Evolutionary conservation across 2,329 filamentous ascomycete genomes (phyloP), one percentile per base, ranked within the genome.

Genomic region (Penicillium sp.): DNA sequence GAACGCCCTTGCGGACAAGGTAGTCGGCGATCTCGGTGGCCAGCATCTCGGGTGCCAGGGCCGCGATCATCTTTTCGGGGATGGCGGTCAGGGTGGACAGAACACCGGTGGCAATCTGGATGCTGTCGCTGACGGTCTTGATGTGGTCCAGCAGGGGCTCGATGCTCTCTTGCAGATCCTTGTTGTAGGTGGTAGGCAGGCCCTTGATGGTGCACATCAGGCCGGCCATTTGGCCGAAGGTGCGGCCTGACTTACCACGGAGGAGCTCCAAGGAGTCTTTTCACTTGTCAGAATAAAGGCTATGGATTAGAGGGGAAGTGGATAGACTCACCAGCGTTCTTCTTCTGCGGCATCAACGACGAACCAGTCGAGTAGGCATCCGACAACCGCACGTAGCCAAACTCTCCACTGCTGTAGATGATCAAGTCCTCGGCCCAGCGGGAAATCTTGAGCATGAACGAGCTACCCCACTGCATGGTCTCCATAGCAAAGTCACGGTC

Each of bases 401-500:
- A 94, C 69, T 92, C 88, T 50, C 84, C 74, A 8, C 86, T 84
- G 22, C 81, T 86, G 76, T 92, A 92, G 66, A 95, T 82, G 74
- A 95, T 95, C 54, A 95, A 76, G 68, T 96, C 91, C 74, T 95
- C 89, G 4, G 86, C 83, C 85, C 88, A 92, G 49, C 88, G 83
- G 49, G 82, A 89, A 61, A 95, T 79, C 76, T 94, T 90, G 55
- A 83, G 79, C 85, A 89, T 92, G 57, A 95, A 77, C 64, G 87
- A 88, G 27, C 82, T 81, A 5, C 83, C 85, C 87, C 89, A 95
- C 70, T 90, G 85, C 73, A 95, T 82, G 1, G 83, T 85, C 75
- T 95, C 90, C 51, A 88, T 81, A 13, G 92, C 83, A 64, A 95
- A 95, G 70, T 95, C 90, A 28, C 90, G 81, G 71, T 92, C 88